These are phyloP conservation scores for Cadophora sp. DNA, from an alignment of 2,329 filamentous ascomycete species.

Conservation along the genomic window DNA sequence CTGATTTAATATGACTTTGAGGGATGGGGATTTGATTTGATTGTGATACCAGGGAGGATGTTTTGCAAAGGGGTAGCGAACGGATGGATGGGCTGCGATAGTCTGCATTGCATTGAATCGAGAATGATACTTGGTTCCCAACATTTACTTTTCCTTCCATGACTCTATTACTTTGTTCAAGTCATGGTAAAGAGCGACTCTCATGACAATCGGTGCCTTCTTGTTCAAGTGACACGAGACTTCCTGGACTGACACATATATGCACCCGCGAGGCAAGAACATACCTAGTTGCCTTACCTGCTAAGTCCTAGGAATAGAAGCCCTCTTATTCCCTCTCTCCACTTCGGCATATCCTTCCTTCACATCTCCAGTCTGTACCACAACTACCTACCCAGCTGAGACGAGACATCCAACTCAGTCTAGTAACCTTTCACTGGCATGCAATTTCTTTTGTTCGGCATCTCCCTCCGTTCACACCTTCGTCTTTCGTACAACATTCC, in stretches of 20 bases:
- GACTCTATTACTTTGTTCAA: background rate
- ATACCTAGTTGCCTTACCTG: background rate
- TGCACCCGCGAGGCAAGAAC: background rate
- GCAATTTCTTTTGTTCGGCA: background rate
- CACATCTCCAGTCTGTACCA: background rate
- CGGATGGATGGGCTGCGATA: background rate
- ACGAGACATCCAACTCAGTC: background rate
- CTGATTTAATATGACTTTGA: background rate
- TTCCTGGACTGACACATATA: too few relatives aligned
- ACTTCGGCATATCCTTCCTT: too few relatives aligned
- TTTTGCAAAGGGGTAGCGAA: background rate
- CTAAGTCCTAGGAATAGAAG: too few relatives aligned
- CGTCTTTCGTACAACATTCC: background rate
- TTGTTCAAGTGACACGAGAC: background rate
- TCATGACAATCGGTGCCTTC: background rate
- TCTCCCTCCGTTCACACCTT: background rate
- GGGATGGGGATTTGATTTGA: constrained; percentile 4
- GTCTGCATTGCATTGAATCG: constrained; percentile 3
- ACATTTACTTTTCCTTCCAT: background rate
- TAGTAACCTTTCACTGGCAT: background rate
- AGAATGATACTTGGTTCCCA: constrained; percentile 10
- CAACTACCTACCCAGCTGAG: background rate
- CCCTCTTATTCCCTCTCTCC: too few relatives aligned
- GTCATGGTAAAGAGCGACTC: background rate
- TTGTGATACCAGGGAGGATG: constrained; percentile 15